A percentile compares a stretch with the other conserved stretches of the same genome.
phyloP scores from a whole-genome alignment of 805 yeast genomes.

The Priceomyces carsonii region DNA sequence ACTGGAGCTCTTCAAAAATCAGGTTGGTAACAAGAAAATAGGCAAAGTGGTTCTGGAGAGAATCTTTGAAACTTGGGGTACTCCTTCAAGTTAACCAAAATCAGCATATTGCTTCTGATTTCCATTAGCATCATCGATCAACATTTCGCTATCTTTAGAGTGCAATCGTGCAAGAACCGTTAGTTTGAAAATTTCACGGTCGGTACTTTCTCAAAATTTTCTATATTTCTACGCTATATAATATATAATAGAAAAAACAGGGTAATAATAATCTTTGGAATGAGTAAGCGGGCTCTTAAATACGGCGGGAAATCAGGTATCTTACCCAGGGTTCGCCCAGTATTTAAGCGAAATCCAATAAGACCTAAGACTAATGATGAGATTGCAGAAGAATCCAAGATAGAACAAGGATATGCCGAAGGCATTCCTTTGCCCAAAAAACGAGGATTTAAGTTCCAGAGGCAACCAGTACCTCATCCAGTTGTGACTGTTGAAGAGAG shows the following conservation, averaged over 20 bases:
- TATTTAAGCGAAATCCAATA: conserved; percentile 64
- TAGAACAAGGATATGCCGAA: conserved; percentile 67
- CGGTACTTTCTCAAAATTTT: conserved; percentile 1
- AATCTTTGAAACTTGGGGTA: conserved; percentile 61
- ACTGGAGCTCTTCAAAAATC: conserved; percentile 32
- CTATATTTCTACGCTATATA: neutral
- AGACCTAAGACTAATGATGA: conserved; percentile 49
- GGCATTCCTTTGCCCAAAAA: conserved; percentile 68
- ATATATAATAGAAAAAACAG: too few relatives aligned
- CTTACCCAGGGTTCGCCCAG: conserved; percentile 74
- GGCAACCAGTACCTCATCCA: conserved; percentile 54
- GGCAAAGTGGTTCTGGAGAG: conserved; percentile 52
- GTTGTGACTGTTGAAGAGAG: conserved; percentile 61
- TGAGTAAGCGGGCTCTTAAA: conserved; percentile 53
- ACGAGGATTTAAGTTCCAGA: conserved; percentile 43
- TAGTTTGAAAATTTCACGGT: neutral
- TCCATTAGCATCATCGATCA: too few relatives aligned
- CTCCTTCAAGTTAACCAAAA: neutral
- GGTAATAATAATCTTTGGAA: conserved; percentile 16
- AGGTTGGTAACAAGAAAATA: conserved; percentile 54
- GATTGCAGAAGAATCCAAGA: conserved; percentile 42
- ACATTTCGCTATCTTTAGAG: too few relatives aligned
- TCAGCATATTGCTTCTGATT: neutral
- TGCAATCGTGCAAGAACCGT: conserved; percentile 1
- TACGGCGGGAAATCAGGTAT: conserved; percentile 76